These are phyloP conservation scores for Kalmanozyma brasiliensis DNA, from an alignment of 1,284 basidiomycete genomes.

Conservation along the genomic window DNA sequence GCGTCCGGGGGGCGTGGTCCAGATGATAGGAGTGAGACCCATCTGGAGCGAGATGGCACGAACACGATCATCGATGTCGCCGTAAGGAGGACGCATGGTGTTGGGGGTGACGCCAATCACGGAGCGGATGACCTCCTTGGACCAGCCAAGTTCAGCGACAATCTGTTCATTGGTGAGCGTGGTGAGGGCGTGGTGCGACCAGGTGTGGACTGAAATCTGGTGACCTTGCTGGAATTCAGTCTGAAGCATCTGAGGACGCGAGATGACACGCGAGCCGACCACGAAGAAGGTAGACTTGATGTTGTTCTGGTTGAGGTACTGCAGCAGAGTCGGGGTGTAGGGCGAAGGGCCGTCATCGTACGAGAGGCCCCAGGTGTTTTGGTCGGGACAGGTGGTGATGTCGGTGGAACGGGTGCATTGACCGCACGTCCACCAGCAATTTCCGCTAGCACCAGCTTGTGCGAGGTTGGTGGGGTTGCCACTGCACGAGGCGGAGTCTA, in stretches of 20 bases:
- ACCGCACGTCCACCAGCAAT: constrained; percentile 84
- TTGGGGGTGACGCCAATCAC: constrained; percentile 64
- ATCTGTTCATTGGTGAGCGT: constrained; percentile 85
- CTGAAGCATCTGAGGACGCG: constrained; percentile 79
- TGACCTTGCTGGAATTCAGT: constrained; percentile 83
- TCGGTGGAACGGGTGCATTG: constrained; percentile 80
- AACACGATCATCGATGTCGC: constrained; percentile 67
- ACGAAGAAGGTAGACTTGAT: constrained; percentile 89
- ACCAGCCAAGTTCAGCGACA: constrained; percentile 93
- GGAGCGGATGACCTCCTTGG: constrained; percentile 80
- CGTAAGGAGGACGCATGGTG: constrained; percentile 69
- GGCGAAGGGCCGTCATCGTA: constrained; percentile 86
- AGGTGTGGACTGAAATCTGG: constrained; percentile 68
- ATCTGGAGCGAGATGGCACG: constrained; percentile 62
- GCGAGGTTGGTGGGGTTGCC: constrained; percentile 74
- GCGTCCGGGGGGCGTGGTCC: constrained; percentile 56
- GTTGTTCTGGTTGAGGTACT: constrained; percentile 76
- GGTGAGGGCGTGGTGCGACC: constrained; percentile 76
- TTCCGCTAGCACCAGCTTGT: constrained; percentile 72
- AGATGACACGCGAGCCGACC: constrained; percentile 87
- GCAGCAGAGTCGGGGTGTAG: constrained; percentile 78
- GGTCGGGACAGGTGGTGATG: constrained; percentile 80
- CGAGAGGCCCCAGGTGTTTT: constrained; percentile 76
- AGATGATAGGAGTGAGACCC: constrained; percentile 65
- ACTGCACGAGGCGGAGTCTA: constrained; percentile 74